Evolutionary conservation across 2,329 filamentous ascomycete genomes (phyloP).

Genomic region (Stachybotrys elegans): DNA sequence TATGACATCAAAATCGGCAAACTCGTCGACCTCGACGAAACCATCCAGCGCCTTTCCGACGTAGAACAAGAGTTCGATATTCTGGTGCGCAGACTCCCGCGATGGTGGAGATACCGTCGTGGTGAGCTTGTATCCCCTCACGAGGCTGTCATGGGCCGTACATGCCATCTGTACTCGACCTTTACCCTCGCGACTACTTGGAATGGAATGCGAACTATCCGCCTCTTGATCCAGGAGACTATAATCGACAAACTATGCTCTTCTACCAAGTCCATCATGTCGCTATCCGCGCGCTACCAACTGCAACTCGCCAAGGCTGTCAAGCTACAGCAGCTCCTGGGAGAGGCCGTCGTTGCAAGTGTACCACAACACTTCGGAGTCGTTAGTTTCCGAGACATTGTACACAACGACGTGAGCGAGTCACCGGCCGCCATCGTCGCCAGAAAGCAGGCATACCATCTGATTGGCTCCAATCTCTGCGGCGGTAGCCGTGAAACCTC

Average conservation of each 20-base stretch:
- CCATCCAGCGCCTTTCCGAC: conserved; percentile 29
- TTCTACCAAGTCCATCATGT: conserved; percentile 5
- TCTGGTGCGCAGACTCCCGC: conserved; percentile 32
- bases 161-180: conserved; percentile 42
- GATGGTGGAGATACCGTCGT: conserved; percentile 35
- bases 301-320: conserved; percentile 31
- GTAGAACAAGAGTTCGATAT: conserved; percentile 39
- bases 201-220: conserved; percentile 41
- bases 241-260: conserved; percentile 36
- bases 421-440: conserved; percentile 20
- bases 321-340: conserved; percentile 31
- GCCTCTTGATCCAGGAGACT: conserved; percentile 43
- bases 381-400: conserved; percentile 34
- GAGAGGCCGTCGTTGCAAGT: conserved; percentile 38
- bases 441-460: conserved; percentile 21
- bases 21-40: conserved; percentile 28
- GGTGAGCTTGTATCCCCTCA: conserved; percentile 33
- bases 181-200: conserved; percentile 40
- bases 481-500: background rate
- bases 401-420: conserved; percentile 13
- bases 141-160: conserved; percentile 33
- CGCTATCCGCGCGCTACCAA: conserved; percentile 24
- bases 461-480: conserved; percentile 12
- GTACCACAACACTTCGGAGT: conserved; percentile 46
- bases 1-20: conserved; percentile 37